Percentiles rank a stretch among this genome's conserved stretches.
These are phyloP conservation scores for Aquilaria sinensis DNA, from an alignment of 345 rosid genomes.

Conservation along the genomic window DNA sequence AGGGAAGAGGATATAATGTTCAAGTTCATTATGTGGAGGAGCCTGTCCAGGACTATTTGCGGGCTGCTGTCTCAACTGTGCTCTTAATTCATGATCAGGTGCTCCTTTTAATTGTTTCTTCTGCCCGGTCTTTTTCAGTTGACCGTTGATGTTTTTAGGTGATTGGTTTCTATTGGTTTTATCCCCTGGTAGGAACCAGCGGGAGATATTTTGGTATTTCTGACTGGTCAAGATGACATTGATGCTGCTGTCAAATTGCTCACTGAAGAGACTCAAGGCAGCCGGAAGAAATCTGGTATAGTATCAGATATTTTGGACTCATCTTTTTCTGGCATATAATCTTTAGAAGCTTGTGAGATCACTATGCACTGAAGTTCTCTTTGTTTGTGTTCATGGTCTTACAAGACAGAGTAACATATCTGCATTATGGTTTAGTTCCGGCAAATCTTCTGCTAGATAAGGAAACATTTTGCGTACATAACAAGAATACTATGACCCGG, in stretches of 20 bases:
- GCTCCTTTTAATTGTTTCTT: slow-evolving; percentile 13
- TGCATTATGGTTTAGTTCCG: no score
- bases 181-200: slow-evolving; percentile 53
- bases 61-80: slow-evolving; percentile 72
- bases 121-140: no score
- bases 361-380: no score
- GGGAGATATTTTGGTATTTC: slow-evolving; percentile 89
- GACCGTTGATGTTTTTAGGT: no score
- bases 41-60: slow-evolving; percentile 83
- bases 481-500: no score
- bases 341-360: no score
- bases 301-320: slow-evolving; percentile 8
- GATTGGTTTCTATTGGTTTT: no score
- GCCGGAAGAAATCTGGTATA: slow-evolving; percentile 61
- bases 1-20: slow-evolving; percentile 96
- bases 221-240: slow-evolving; percentile 97
- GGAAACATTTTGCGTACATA: no score
- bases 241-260: slow-evolving; percentile 64
- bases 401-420: no score
- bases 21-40: slow-evolving; percentile 77
- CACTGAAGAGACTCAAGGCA: slow-evolving; percentile 62
- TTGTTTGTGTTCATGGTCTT: no score
- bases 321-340: neutral
- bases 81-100: slow-evolving; percentile 77
- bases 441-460: no score